A percentile compares a stretch with the other conserved stretches of the same genome.
These are phyloP conservation scores for Pezicula carpinea DNA, from an alignment of 2,329 filamentous ascomycete species.

Conservation along the genomic window DNA sequence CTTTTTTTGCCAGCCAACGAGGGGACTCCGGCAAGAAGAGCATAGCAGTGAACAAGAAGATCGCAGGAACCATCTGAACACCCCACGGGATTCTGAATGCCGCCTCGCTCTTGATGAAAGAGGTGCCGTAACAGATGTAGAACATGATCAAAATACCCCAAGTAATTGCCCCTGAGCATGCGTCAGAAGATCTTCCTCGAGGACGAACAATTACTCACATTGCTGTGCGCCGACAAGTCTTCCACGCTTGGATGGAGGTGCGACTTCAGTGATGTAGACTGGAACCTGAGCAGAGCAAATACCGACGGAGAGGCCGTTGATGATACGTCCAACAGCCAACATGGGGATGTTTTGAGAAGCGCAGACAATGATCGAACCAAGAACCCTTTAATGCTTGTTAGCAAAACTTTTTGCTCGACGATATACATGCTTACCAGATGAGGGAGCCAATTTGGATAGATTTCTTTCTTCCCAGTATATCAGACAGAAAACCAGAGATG, in stretches of 20 bases:
- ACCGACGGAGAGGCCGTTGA: constrained; percentile 62
- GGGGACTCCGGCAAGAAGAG: constrained; percentile 58
- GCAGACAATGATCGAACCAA: constrained; percentile 54
- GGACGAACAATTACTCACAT: constrained; percentile 36
- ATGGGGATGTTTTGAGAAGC: constrained; percentile 50
- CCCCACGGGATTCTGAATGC: constrained; percentile 63
- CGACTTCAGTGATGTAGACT: constrained; percentile 64
- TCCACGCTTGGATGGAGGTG: constrained; percentile 52
- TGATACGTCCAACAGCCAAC: constrained; percentile 49
- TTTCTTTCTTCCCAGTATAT: constrained; percentile 45
- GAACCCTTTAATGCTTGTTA: constrained; percentile 33
- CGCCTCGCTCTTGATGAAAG: constrained; percentile 50
- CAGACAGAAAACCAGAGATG: constrained; percentile 53
- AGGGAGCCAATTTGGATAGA: constrained; percentile 43
- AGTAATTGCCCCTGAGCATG: constrained; percentile 52
- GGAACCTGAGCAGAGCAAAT: constrained; percentile 64
- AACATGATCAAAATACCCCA: constrained; percentile 69
- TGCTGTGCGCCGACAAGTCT: constrained; percentile 68
- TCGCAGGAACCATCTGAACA: constrained; percentile 56
- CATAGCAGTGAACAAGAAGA: constrained; percentile 54
- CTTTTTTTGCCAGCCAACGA: constrained; percentile 56
- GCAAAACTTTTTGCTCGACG: too few species aligned
- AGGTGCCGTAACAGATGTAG: constrained; percentile 62
- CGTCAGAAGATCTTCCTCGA: constrained; percentile 7
- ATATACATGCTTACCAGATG: constrained; percentile 34